A percentile compares a stretch with the other conserved stretches of the same genome.
Evolutionary conservation across 306 rosid genomes (phyloP).

Genomic region (Trifolium fragiferum): DNA sequence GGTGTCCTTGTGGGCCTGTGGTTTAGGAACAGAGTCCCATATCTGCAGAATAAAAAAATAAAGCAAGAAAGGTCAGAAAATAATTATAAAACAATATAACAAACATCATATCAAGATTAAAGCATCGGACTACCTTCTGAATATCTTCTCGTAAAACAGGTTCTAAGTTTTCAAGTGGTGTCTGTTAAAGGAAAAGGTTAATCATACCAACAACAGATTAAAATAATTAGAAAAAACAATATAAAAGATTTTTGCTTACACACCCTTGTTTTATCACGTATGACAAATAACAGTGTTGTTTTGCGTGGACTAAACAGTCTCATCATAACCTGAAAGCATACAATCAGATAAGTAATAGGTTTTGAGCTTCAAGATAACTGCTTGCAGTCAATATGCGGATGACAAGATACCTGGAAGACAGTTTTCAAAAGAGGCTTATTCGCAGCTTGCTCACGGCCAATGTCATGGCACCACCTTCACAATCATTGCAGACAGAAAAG

Average conservation of each 20-base stretch:
- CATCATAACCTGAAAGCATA: slow-evolving; percentile 92
- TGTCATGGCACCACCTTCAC: slow-evolving; percentile 99
- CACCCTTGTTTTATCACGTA: slow-evolving; percentile 98
- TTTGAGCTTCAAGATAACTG: slow-evolving; percentile 13
- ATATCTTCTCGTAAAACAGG: slow-evolving; percentile 97
- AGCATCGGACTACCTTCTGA: slow-evolving; percentile 70
- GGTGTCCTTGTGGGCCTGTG: slow-evolving; percentile 83
- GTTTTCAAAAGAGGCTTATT: slow-evolving; percentile 97
- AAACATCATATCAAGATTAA: slow-evolving; percentile 30
- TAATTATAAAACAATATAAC: slow-evolving; percentile 5
- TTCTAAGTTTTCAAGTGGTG: slow-evolving; percentile 97
- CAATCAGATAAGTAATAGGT: slow-evolving; percentile 26
- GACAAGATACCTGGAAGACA: slow-evolving; percentile 80
- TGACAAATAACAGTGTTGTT: slow-evolving; percentile 93
- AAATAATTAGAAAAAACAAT: slow-evolving; percentile 8
- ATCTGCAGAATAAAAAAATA: slow-evolving; percentile 57
- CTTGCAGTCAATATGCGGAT: slow-evolving; percentile 19
- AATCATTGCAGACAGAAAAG: slow-evolving; percentile 27
- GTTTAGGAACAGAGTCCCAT: slow-evolving; percentile 99
- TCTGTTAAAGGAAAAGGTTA: slow-evolving; percentile 56
- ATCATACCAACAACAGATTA: slow-evolving; percentile 38
- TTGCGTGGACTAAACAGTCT: slow-evolving; percentile 98
- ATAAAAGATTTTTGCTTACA: slow-evolving; percentile 36
- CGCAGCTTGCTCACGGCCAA: slow-evolving; percentile 99
- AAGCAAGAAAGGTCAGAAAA: slow-evolving; percentile 31